phyloP scores from a whole-genome alignment of 305 asterid genomes.

The Fraxinus floribunda region DNA sequence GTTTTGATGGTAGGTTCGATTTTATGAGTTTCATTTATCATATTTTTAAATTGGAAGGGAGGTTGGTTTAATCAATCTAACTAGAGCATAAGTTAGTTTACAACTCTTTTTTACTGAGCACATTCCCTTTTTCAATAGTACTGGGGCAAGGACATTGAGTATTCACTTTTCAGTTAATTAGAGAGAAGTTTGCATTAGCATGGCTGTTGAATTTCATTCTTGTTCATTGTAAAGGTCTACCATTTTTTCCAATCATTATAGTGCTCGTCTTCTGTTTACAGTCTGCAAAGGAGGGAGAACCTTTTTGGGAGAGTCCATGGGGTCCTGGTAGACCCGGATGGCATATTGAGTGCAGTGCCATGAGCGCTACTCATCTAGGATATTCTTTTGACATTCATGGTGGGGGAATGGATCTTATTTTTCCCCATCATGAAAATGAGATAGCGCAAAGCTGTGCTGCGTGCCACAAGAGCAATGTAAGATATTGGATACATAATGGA shows the following conservation, averaged over 20 bases:
- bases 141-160: background rate
- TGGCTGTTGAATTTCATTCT: constrained; percentile 5
- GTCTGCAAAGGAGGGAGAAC: constrained; percentile 97
- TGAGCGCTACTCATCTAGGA: constrained; percentile 93
- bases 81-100: background rate
- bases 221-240: background rate
- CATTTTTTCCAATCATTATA: background rate
- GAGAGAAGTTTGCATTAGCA: constrained; percentile 1
- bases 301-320: constrained; percentile 99
- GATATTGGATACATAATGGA: constrained; percentile 97
- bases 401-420: constrained; percentile 97
- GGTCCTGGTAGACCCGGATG: constrained; percentile 99
- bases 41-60: background rate
- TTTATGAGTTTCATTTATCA: background rate
- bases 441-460: constrained; percentile 99
- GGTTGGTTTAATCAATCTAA: constrained; percentile 9
- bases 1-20: background rate
- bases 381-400: constrained; percentile 93
- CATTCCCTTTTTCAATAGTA: background rate
- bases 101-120: constrained; percentile 3
- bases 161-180: background rate
- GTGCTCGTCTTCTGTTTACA: constrained; percentile 35
- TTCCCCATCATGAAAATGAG: constrained; percentile 99
- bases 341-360: constrained; percentile 99
- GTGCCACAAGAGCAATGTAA: constrained; percentile 63